A percentile compares a stretch with the other conserved stretches of the same genome.
These are phyloP conservation scores for Penicillium samsonianum DNA, from an alignment of 495 filamentous ascomycete species.

Conservation along the genomic window DNA sequence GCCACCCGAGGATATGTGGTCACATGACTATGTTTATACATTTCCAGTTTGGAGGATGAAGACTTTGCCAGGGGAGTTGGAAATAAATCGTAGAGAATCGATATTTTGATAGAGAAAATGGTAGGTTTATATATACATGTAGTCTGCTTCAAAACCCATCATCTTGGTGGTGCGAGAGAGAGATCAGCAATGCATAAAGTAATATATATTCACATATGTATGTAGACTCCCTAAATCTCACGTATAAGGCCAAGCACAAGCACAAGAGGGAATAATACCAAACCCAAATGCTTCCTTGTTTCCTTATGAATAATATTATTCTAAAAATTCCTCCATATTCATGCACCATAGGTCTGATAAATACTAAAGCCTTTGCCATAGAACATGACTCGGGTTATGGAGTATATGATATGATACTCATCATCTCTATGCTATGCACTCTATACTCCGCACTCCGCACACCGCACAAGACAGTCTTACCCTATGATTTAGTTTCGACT, in stretches of 20 bases:
- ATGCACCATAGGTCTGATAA: neutral
- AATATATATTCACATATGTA: neutral
- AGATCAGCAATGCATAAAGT: neutral
- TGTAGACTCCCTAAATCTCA: neutral
- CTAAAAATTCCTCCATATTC: neutral
- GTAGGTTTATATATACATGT: neutral
- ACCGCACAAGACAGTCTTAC: neutral
- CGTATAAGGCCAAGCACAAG: neutral
- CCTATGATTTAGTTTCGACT: conserved; percentile 3
- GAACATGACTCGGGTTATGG: neutral
- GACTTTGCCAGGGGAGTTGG: neutral
- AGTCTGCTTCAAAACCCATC: neutral
- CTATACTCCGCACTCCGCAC: neutral
- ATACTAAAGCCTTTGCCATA: neutral
- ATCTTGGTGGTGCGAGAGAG: neutral
- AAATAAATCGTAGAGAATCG: neutral
- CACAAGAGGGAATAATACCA: neutral
- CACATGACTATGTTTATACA: neutral
- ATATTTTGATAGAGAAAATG: neutral
- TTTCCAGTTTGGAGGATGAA: neutral
- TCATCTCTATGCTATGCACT: neutral
- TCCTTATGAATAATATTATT: neutral
- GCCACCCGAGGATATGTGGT: neutral
- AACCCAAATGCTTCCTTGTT: neutral
- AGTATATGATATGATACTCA: conserved; percentile 5